Conservation (phyloP, 2,329 filamentous ascomycete genomes). For the Penicillium sp. region DNA sequence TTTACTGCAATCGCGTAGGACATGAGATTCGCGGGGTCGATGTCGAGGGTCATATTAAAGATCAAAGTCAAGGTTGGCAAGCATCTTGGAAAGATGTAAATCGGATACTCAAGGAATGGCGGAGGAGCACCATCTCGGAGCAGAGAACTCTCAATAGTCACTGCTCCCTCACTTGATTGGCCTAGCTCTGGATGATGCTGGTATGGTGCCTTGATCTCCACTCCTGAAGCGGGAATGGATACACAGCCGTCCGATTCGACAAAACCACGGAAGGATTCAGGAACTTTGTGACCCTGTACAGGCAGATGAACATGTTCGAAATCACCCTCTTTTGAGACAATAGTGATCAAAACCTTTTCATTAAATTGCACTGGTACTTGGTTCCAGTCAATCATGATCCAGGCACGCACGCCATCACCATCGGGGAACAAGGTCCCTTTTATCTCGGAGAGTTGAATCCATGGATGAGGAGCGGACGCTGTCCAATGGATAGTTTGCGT, state of each 20-base stretch:
- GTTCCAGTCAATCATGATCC: slow-evolving; percentile 63
- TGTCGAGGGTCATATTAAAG: slow-evolving; percentile 56
- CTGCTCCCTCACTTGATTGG: slow-evolving; percentile 13
- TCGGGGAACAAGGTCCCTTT: slow-evolving; percentile 17
- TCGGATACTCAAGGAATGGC: slow-evolving; percentile 60
- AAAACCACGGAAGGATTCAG: slow-evolving; percentile 64
- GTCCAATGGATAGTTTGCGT: slow-evolving; percentile 44
- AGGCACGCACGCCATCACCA: slow-evolving; percentile 57
- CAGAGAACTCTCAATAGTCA: slow-evolving; percentile 3
- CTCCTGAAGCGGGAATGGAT: slow-evolving; percentile 34
- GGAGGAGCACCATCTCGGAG: neutral
- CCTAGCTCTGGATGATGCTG: slow-evolving; percentile 24
- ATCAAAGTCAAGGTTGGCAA: slow-evolving; percentile 49
- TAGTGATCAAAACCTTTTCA: slow-evolving; percentile 41
- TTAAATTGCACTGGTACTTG: slow-evolving; percentile 46
- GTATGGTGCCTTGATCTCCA: slow-evolving; percentile 12
- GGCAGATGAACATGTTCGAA: slow-evolving; percentile 59
- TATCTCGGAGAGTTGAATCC: slow-evolving; percentile 25
- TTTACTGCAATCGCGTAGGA: slow-evolving; percentile 59
- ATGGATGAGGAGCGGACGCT: slow-evolving; percentile 61
- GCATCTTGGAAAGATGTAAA: slow-evolving; percentile 65
- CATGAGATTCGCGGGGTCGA: slow-evolving; percentile 57
- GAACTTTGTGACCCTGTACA: slow-evolving; percentile 57
- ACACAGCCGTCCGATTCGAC: slow-evolving; percentile 63
- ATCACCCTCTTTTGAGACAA: slow-evolving; percentile 36